Conservation (phyloP, 176 grass and related monocot genomes). For the Oryza punctata region DNA sequence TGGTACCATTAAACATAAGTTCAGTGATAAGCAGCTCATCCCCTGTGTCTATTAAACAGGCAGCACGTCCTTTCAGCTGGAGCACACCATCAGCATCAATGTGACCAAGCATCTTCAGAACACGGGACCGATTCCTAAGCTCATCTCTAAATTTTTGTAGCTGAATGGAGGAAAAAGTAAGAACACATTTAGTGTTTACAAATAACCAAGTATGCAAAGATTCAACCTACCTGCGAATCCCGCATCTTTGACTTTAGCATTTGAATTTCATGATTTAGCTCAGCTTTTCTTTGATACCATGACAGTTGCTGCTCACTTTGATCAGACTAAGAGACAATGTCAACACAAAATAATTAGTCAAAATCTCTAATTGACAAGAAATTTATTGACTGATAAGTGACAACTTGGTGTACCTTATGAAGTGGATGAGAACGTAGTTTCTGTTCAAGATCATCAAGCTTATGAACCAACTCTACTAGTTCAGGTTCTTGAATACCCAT, state of each 20-base stretch:
- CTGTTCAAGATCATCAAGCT: constrained; percentile 85
- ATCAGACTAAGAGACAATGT: constrained; percentile 53
- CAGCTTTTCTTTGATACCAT: constrained; percentile 94
- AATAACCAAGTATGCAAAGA: constrained; percentile 15
- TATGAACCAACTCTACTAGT: constrained; percentile 77
- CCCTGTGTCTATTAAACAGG: constrained; percentile 97
- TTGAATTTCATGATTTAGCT: constrained; percentile 93
- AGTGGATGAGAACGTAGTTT: constrained; percentile 77
- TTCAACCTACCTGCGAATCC: constrained; percentile 81
- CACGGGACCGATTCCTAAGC: constrained; percentile 84
- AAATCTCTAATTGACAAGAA: constrained; percentile 1
- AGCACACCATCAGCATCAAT: constrained; percentile 94
- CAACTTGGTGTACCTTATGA: constrained; percentile 60
- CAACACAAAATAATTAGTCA: constrained; percentile 13
- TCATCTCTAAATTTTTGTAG: constrained; percentile 99
- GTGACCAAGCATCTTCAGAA: constrained; percentile 97
- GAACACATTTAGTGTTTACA: constrained; percentile 32
- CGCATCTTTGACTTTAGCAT: constrained; percentile 83
- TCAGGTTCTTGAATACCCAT: constrained; percentile 92
- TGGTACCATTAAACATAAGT: constrained; percentile 95
- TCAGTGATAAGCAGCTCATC: constrained; percentile 98
- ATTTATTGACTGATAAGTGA: constrained; percentile 31
- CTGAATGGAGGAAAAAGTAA: constrained; percentile 48
- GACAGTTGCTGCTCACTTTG: constrained; percentile 95
- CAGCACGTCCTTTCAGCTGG: constrained; percentile 91